Conservation (phyloP, 164 flowering plant genomes). For the Berberis thunbergii region DNA sequence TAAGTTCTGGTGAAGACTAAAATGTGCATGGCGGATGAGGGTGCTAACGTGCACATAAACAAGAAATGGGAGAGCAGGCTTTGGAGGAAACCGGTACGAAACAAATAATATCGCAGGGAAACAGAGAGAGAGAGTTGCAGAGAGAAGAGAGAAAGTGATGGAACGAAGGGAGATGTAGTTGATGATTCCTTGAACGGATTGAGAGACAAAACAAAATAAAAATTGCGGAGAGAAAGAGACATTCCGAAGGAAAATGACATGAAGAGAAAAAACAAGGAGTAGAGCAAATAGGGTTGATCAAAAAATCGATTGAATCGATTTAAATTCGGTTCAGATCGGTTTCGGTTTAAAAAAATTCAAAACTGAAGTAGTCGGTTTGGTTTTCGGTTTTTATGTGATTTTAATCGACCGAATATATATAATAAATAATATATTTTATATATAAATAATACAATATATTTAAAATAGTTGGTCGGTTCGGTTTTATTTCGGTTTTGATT, state of each 20-base stretch:
- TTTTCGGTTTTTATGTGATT: no score
- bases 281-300: no score
- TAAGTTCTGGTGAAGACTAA: not conserved
- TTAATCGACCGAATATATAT: no score
- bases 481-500: no score
- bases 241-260: not conserved
- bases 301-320: no score
- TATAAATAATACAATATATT: no score
- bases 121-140: not conserved
- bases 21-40: not conserved
- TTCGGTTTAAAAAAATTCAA: no score
- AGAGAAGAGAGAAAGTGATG: slow-evolving; percentile 21
- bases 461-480: no score
- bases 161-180: slow-evolving; percentile 7
- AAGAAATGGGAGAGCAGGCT: not conserved
- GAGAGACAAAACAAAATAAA: not conserved
- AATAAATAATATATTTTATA: no score
- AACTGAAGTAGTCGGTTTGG: no score
- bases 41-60: not conserved
- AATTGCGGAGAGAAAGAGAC: not conserved
- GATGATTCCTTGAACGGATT: not conserved
- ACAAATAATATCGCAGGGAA: slow-evolving; percentile 7
- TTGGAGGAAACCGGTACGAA: slow-evolving; percentile 1
- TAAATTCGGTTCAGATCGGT: no score
- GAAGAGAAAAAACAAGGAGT: no score